Conservation (phyloP, 2,329 filamentous ascomycete genomes). For the Aspergillus fumigatus region DNA sequence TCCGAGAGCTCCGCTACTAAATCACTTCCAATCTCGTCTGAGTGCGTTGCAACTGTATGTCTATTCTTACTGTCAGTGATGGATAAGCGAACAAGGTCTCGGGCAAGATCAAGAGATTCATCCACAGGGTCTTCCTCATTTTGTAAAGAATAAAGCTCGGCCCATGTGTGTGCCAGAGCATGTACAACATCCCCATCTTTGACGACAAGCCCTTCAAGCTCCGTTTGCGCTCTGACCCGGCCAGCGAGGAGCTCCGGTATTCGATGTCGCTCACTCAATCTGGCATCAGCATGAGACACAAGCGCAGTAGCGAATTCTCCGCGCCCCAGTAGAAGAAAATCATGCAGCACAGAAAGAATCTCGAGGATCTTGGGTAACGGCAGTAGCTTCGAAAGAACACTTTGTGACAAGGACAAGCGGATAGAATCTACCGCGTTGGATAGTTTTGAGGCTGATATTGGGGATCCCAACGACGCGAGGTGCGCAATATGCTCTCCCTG, state of each 20-base stretch:
- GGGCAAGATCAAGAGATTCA: slow-evolving; percentile 76
- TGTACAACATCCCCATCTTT: slow-evolving; percentile 84
- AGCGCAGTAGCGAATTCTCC: slow-evolving; percentile 89
- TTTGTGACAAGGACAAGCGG: slow-evolving; percentile 75
- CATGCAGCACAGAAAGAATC: slow-evolving; percentile 69
- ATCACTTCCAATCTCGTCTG: slow-evolving; percentile 14
- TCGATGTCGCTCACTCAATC: slow-evolving; percentile 68
- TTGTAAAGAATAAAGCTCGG: slow-evolving; percentile 70
- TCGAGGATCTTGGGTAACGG: slow-evolving; percentile 73
- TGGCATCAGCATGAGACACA: slow-evolving; percentile 78
- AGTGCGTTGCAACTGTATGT: slow-evolving; percentile 21
- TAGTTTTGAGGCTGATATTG: slow-evolving; percentile 68
- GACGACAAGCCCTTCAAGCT: slow-evolving; percentile 61
- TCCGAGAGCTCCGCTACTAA: slow-evolving; percentile 36
- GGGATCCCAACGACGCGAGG: slow-evolving; percentile 65
- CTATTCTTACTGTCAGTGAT: slow-evolving; percentile 34
- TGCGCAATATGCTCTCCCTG: slow-evolving; percentile 46
- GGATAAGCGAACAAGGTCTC: slow-evolving; percentile 66
- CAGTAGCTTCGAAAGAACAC: slow-evolving; percentile 74
- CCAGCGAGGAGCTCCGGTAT: slow-evolving; percentile 46
- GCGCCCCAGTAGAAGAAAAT: slow-evolving; percentile 81
- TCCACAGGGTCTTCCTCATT: slow-evolving; percentile 70
- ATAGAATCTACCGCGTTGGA: slow-evolving; percentile 70
- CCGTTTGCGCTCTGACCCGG: slow-evolving; percentile 50
- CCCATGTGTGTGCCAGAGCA: slow-evolving; percentile 73